Conservation (phyloP, 2,329 filamentous ascomycete species). For the Ophiostoma populinum region DNA sequence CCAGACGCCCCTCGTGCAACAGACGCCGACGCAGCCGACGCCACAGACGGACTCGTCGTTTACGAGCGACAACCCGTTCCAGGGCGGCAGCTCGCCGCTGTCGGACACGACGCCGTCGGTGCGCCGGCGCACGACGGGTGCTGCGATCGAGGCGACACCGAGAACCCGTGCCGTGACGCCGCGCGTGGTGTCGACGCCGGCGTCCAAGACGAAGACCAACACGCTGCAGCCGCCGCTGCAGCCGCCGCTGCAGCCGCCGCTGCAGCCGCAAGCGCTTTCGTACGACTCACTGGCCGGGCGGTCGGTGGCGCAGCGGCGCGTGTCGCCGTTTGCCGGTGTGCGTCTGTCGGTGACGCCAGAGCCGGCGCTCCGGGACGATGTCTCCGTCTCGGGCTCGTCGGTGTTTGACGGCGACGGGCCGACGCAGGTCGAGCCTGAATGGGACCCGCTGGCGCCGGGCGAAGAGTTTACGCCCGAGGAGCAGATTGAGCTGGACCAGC, state of each 20-base stretch:
- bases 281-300: constrained; percentile 2
- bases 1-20: constrained; percentile 31
- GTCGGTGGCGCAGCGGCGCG: constrained; percentile 1
- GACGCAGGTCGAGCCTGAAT: too few species aligned
- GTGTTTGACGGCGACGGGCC: too few species aligned
- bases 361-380: constrained; percentile 3
- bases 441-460: constrained; percentile 40
- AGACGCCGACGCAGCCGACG: background rate
- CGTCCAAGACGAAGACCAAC: background rate
- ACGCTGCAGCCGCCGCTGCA: background rate
- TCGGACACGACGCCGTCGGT: constrained; percentile 14
- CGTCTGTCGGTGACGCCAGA: background rate
- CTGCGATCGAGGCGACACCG: background rate
- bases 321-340: constrained; percentile 4
- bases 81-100: constrained; percentile 60
- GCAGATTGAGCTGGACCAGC: constrained; percentile 61
- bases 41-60: constrained; percentile 48
- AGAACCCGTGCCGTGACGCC: background rate
- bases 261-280: background rate
- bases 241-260: constrained; percentile 3
- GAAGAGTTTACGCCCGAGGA: constrained; percentile 94
- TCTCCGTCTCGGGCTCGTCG: too few species aligned
- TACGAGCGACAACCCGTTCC: constrained; percentile 82
- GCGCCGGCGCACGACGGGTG: constrained; percentile 6
- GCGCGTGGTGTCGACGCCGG: constrained; percentile 6